Evolutionary conservation across 345 rosid genomes (phyloP).

Genomic region (Lagerstroemia speciosa): DNA sequence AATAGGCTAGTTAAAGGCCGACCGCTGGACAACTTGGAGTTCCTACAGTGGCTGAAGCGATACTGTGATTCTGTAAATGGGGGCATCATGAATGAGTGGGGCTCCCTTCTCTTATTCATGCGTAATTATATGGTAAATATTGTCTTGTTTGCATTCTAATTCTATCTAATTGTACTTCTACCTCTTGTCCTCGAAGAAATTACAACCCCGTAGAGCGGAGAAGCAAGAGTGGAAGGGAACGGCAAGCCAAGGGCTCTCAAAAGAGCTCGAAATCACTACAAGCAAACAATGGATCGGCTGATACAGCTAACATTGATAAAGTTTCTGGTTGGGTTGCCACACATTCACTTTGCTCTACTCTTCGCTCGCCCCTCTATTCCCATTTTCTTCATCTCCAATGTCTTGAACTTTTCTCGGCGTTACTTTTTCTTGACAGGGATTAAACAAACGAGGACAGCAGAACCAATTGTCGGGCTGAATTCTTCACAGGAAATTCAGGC

Average conservation of each 20-base stretch:
- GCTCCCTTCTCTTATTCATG: not conserved
- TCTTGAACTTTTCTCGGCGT: too few relatives aligned
- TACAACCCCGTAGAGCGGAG: conserved; percentile 87
- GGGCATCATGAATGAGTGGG: conserved; percentile 92
- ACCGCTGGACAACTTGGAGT: conserved; percentile 96
- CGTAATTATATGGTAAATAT: not conserved
- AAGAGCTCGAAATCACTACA: conserved; percentile 74
- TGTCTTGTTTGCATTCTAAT: not conserved
- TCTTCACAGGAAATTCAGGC: conserved; percentile 46
- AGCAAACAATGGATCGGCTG: conserved; percentile 43
- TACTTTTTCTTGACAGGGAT: conserved; percentile 26
- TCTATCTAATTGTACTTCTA: not conserved
- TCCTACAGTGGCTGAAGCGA: conserved; percentile 90
- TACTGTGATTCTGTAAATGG: conserved; percentile 95
- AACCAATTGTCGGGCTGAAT: conserved; percentile 22
- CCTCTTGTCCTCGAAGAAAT: conserved; percentile 39
- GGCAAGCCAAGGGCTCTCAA: conserved; percentile 33
- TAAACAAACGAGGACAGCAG: conserved; percentile 39
- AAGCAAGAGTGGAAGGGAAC: conserved; percentile 67
- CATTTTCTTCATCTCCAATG: too few relatives aligned
- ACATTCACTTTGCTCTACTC: conserved; percentile 1
- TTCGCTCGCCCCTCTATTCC: not conserved
- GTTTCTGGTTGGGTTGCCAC: conserved; percentile 25
- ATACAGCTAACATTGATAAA: conserved; percentile 21
- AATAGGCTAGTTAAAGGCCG: conserved; percentile 86